Evolutionary conservation across 495 filamentous ascomycete genomes (phyloP).

Genomic region (Aspergillus saccharolyticus): DNA sequence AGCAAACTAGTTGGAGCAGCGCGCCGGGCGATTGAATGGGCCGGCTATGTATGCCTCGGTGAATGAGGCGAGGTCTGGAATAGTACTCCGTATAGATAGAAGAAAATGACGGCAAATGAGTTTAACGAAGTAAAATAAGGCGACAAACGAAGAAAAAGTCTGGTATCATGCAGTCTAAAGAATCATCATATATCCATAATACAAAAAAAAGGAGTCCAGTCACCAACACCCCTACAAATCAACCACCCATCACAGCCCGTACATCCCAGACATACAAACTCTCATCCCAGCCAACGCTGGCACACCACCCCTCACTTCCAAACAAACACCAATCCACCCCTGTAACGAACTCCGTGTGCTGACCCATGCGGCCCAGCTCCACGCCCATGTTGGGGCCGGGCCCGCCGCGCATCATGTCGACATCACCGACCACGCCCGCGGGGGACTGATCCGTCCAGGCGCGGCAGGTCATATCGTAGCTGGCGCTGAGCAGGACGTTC

Average conservation of each 20-base stretch:
- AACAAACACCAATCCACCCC: conserved; percentile 98
- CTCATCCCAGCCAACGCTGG: conserved; percentile 91
- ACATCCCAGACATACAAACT: conserved; percentile 89
- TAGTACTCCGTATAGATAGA: neutral
- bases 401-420: conserved; percentile 36
- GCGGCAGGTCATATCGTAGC: conserved; percentile 96
- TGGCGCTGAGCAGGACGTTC: conserved; percentile 78
- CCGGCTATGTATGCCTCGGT: too few relatives aligned
- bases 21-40: too few relatives aligned
- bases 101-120: conserved; percentile 1
- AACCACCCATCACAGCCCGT: conserved; percentile 51
- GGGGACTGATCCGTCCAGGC: conserved; percentile 72
- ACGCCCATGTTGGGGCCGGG: conserved; percentile 47
- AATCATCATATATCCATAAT: conserved; percentile 17
- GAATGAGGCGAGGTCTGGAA: neutral
- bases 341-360: conserved; percentile 94
- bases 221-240: neutral
- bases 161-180: conserved; percentile 29
- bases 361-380: conserved; percentile 81
- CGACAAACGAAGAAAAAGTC: conserved; percentile 4
- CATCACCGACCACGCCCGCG: conserved; percentile 50
- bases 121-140: neutral
- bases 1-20: too few relatives aligned
- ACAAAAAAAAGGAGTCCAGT: conserved; percentile 3
- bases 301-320: conserved; percentile 91